Base-by-base conservation (phyloP, 257 asterid species). In the Linderniella brevidens region DNA sequence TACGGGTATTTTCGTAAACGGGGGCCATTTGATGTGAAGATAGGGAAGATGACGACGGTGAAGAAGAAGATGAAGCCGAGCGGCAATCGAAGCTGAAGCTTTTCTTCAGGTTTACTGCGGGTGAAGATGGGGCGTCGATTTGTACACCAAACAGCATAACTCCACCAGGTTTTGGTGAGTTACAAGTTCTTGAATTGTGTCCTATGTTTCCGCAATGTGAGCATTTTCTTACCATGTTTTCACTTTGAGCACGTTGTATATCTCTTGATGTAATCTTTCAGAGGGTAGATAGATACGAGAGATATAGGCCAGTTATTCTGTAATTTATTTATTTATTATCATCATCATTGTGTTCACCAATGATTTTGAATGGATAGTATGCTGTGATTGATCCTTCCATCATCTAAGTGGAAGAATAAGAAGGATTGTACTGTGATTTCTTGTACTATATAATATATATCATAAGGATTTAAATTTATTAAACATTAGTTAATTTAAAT, bases 161-260 rank as follows among this genome's bases (percentile, higher is more conserved):
- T 49, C 81, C 73, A 29, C 13, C 49, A 19, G 25, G 19, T 56
- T 42, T 36, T 53, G 45, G 45, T 12, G 45, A 51, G 48, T 43
- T 41, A 52, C 86, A 76, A 45, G 86, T 73, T 58, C 76, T 77
- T 49, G 86, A 70, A 64, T 77, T 77, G 63, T 77, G 86, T 41
- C 86, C 86, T n/a, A 60, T 60, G 56, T 57, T 67, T 35, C 86
- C 78, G 62, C 86, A 77, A 55, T 67, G 74, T 54, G 86, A 77
- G 68, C 86, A 73, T 66, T 77, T 77, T 19, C 86, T 77, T 8
- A 69, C 76, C 86, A 69, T 76, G 54, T 63, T 70, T 40, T 12
- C 16, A 25, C 32, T 25, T 25, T 25, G 32, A 25, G 32, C 32
- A 25, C n/a, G n/a, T 40, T 40, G 4, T 40, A 4, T 40, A 11